Base-by-base conservation (phyloP, 331 rosid species). In the Malus hybrid region DNA sequence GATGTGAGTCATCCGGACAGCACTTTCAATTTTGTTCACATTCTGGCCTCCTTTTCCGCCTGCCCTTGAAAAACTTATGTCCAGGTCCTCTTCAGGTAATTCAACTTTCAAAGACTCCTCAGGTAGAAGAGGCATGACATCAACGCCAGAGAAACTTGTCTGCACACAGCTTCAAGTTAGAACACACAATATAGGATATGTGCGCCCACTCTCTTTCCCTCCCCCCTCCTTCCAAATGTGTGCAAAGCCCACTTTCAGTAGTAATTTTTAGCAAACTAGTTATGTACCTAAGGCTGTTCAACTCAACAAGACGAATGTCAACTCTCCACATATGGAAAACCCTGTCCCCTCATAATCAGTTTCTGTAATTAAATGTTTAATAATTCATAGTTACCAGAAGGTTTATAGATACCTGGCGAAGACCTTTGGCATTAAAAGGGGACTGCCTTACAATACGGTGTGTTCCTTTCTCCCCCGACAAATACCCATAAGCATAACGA, bases 11-110 rank as follows among this genome's bases (percentile, higher is more conserved):
- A 94, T 94, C 54, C 98, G 94, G 24, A 94, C 98, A 56, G 98
- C 98, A 79, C 95, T 90, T 88, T 94, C 97, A 60, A 94, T 91
- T 89, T 94, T 94, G 88, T 94, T 91, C 46, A 94, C 98, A 80
- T 94, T 94, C 84, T 94, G 98, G 69, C 97, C 98, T 60, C 98
- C 98, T 80, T 91, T 91, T 72, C 98, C 98, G 6, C 98, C 98
- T 19, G 97, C 98, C 84, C 98, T 86, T 67, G 97, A 90, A 81
- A 89, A 88, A 74, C 90, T 90, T 74, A 90, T 88, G 65, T 90
- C 98, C 69, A 94, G 85, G 82, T 94, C 98, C 79, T 91, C 98
- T 82, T 94, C 98, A 5, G 98, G 98, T 67, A 94, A 76, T 79
- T 94, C 98, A 73, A 94, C 95, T 77, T 82, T 76, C 87, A 90